Percentiles rank a stretch among this genome's conserved stretches.
These are phyloP conservation scores for Trypanosoma scelopori DNA, from an alignment of 208 protist genomes.

Conservation along the genomic window DNA sequence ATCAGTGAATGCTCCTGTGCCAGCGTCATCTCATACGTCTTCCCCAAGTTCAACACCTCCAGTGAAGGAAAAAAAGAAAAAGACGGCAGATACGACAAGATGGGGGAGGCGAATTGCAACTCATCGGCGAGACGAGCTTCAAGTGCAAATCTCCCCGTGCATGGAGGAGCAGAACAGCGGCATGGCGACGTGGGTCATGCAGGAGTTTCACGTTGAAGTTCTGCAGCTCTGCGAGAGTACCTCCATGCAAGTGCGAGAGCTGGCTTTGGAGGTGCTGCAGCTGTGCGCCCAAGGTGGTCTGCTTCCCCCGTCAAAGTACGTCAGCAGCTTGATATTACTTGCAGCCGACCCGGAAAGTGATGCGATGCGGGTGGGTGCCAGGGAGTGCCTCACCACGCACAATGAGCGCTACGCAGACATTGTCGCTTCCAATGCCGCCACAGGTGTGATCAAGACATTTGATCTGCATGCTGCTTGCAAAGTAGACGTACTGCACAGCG, in stretches of 20 bases:
- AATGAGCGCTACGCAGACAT: slow-evolving; percentile 63
- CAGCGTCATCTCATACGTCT: background rate
- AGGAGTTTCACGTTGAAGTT: slow-evolving; percentile 60
- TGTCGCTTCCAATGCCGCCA: slow-evolving; percentile 40
- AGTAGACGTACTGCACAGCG: slow-evolving; percentile 53
- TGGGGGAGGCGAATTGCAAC: too few species aligned
- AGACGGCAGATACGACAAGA: too few species aligned
- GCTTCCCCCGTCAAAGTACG: slow-evolving; percentile 69
- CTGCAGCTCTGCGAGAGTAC: slow-evolving; percentile 39
- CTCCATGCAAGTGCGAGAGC: slow-evolving; percentile 38
- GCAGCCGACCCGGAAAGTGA: slow-evolving; percentile 48
- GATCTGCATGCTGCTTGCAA: slow-evolving; percentile 57
- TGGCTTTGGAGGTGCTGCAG: slow-evolving; percentile 66
- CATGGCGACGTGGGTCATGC: slow-evolving; percentile 86
- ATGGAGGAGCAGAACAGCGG: slow-evolving; percentile 80
- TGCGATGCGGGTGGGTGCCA: slow-evolving; percentile 44
- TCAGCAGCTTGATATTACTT: slow-evolving; percentile 54
- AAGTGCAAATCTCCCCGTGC: slow-evolving; percentile 1
- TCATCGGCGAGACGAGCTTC: background rate
- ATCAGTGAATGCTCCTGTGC: slow-evolving; percentile 20
- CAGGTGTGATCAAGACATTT: slow-evolving; percentile 53
- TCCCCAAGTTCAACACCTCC: background rate
- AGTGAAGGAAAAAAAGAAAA: background rate
- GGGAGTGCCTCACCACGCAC: slow-evolving; percentile 34
- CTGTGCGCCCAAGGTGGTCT: slow-evolving; percentile 57